Conservation (phyloP, 495 filamentous ascomycete species). For the Tetracladium marchalianum region DNA sequence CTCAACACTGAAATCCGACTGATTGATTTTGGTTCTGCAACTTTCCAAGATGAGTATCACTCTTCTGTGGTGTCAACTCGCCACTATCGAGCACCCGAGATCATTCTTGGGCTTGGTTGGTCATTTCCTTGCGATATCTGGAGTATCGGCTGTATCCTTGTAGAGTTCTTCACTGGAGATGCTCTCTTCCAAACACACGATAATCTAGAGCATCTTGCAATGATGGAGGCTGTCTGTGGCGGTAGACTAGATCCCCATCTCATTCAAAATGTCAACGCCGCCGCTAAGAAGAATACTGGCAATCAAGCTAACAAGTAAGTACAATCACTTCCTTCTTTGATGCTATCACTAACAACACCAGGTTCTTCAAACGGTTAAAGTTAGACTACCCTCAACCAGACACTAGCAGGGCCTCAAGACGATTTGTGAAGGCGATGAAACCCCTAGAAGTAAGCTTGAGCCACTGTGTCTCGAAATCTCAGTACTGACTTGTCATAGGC, state of each 20-base stretch:
- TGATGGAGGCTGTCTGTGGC: slow-evolving; percentile 92
- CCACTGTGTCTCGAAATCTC: background rate
- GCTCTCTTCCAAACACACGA: slow-evolving; percentile 97
- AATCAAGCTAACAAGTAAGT: slow-evolving; percentile 80
- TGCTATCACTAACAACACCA: slow-evolving; percentile 29
- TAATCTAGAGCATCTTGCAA: slow-evolving; percentile 95
- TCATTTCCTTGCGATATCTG: slow-evolving; percentile 97
- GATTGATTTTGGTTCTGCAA: slow-evolving; percentile 97
- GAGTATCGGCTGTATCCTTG: slow-evolving; percentile 97
- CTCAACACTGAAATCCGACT: slow-evolving; percentile 93
- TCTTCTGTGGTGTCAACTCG: slow-evolving; percentile 93
- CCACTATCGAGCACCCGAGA: slow-evolving; percentile 94
- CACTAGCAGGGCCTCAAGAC: slow-evolving; percentile 76
- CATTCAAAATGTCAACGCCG: slow-evolving; percentile 62
- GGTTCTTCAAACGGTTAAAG: slow-evolving; percentile 75
- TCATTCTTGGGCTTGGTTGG: slow-evolving; percentile 95
- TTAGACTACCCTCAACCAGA: slow-evolving; percentile 85
- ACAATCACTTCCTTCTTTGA: background rate
- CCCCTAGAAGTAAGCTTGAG: slow-evolving; percentile 55
- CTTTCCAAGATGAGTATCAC: slow-evolving; percentile 97
- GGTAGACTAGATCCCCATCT: slow-evolving; percentile 63
- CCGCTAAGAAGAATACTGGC: slow-evolving; percentile 48
- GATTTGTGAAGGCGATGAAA: slow-evolving; percentile 97
- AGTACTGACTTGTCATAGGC: slow-evolving; percentile 46
- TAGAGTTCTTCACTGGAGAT: slow-evolving; percentile 98